Percentiles rank a stretch among this genome's conserved stretches.
phyloP scores from a whole-genome alignment of 768 basidiomycete genomes.

The Amanita pallidorosea region DNA sequence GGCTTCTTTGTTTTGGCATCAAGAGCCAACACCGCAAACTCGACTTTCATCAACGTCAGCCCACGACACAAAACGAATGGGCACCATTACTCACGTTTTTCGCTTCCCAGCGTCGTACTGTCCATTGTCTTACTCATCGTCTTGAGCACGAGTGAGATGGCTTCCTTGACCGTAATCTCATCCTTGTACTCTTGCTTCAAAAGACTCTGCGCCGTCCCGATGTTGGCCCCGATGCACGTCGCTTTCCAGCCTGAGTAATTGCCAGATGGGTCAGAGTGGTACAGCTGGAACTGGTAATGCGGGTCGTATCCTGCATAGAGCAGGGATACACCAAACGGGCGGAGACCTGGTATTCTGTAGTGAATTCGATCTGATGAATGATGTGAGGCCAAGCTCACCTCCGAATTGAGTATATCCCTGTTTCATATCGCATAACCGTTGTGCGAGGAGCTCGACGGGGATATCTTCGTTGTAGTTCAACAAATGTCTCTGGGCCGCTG shows the following conservation, averaged over 20 bases:
- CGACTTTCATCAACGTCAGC: slow-evolving; percentile 43
- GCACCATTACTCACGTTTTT: slow-evolving; percentile 63
- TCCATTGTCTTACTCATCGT: slow-evolving; percentile 99
- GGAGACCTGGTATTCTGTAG: slow-evolving; percentile 53
- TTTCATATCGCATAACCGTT: slow-evolving; percentile 92
- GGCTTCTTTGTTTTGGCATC: slow-evolving; percentile 70
- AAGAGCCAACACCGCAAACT: slow-evolving; percentile 89
- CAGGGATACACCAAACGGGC: slow-evolving; percentile 95
- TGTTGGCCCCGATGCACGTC: slow-evolving; percentile 98
- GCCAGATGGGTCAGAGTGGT: slow-evolving; percentile 96
- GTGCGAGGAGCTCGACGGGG: slow-evolving; percentile 91
- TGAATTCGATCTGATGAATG: neutral
- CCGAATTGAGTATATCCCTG: slow-evolving; percentile 98
- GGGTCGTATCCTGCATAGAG: slow-evolving; percentile 96
- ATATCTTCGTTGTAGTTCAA: slow-evolving; percentile 94
- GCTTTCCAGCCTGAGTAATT: slow-evolving; percentile 99
- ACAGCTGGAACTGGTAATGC: slow-evolving; percentile 93
- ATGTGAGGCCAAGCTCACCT: slow-evolving; percentile 26
- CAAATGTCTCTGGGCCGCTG: slow-evolving; percentile 83
- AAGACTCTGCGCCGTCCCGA: slow-evolving; percentile 88
- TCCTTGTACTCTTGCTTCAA: slow-evolving; percentile 99
- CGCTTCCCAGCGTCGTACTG: slow-evolving; percentile 89
- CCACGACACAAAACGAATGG: slow-evolving; percentile 1
- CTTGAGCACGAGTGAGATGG: slow-evolving; percentile 82
- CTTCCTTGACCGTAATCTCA: slow-evolving; percentile 83